Evolutionary conservation across 768 basidiomycete genomes (phyloP).

Genomic region (Lentinula lateritia): DNA sequence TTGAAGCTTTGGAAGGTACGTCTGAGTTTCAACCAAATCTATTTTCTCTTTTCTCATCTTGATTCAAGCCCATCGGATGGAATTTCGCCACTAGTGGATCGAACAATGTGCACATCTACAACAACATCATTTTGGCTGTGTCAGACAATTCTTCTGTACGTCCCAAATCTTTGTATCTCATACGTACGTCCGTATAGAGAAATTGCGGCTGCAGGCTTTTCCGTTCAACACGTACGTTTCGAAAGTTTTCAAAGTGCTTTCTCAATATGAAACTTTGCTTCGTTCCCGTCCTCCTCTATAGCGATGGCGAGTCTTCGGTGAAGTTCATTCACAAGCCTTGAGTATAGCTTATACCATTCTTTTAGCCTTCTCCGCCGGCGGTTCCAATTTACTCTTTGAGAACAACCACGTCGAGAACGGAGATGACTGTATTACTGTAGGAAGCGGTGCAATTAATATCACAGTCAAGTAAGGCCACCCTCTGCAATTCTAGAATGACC

Average conservation of each 20-base stretch:
- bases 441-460: constrained; percentile 51
- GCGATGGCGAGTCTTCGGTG: constrained; percentile 27
- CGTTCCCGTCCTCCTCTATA: constrained; percentile 8
- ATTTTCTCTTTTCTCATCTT: not conserved
- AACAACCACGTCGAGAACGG: constrained; percentile 54
- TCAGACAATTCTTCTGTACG: constrained; percentile 35
- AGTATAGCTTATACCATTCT: not conserved
- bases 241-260: not conserved
- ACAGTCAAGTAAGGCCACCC: constrained; percentile 31
- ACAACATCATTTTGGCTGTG: constrained; percentile 49
- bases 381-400: constrained; percentile 53
- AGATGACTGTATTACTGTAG: constrained; percentile 58
- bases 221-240: constrained; percentile 54
- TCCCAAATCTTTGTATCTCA: not conserved
- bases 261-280: not conserved
- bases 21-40: not conserved
- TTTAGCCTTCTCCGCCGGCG: constrained; percentile 43
- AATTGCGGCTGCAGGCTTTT: constrained; percentile 32
- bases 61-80: constrained; percentile 48
- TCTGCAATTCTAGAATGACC: not conserved
- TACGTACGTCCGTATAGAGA: not conserved
- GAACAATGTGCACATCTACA: constrained; percentile 43
- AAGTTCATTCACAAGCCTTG: constrained; percentile 17
- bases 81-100: constrained; percentile 50
- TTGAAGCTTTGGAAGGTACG: constrained; percentile 53